Evolutionary conservation across 768 basidiomycete species (phyloP), one percentile per base, ranked within the genome.

Genomic region (Rhodotorula kratochvilovae): DNA sequence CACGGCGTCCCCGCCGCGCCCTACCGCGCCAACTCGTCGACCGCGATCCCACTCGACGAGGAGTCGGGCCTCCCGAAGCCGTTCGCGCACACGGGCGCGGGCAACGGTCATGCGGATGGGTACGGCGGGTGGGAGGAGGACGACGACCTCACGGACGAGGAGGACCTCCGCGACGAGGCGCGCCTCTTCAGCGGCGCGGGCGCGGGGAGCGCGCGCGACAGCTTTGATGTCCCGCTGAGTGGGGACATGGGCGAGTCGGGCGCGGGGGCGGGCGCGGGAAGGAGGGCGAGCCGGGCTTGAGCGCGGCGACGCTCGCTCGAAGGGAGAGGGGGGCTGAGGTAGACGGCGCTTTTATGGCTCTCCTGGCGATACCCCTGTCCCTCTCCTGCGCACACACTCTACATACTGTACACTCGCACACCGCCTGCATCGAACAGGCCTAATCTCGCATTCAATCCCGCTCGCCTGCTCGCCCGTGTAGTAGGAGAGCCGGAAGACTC

Each of bases 91-190:
- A 42, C 62, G 23, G 50, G 60, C 29, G 64, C 60, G 35, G 62
- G 29, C 17, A 55, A 60, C 36, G 72, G 68, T 17, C 72, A 73
- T 25, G 39, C 68, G 36, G 55, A 70, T n/a, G 66, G 66, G 56
- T 74, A 70, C 50, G 73, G 68, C 33, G 68, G 68, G n/a, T 67
- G 73, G 68, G 66, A 70, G 42, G 62, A 60, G 23, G 72, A 70
- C 46, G 72, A 66, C n/a, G 63, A 56, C 2, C 42, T 19, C 6
- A 46, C 42, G 21, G 63, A 61, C 17, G 72, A 54, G 17, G 58
- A 61, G 15, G 66, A 60, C 11, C 43, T 63, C 23, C 39, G 25
- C 27, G 66, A 46, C 7, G 57, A 62, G 54, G n/a, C 21, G 53
- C 29, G 60, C 31, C 19, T 51, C 27, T 39, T 48, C 33, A 42